Conservation (phyloP, 1,139 yeast species). For the Sugiyamaella grinbergsii region DNA sequence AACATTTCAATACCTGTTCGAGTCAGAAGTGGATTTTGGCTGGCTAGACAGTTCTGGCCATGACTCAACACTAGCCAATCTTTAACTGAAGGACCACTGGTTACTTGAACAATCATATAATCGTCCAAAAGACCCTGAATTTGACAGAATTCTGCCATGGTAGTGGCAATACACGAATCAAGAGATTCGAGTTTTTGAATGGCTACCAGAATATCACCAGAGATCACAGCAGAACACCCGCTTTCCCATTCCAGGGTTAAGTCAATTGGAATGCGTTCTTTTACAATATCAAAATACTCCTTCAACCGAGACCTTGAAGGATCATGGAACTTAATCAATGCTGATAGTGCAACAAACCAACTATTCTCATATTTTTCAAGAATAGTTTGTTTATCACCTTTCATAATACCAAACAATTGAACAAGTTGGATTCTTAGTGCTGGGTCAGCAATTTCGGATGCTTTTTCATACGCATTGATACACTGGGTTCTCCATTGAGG, state of each 20-base stretch:
- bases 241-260: slow-evolving; percentile 56
- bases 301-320: slow-evolving; percentile 50
- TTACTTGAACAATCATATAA: slow-evolving; percentile 38
- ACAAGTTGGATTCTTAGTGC: slow-evolving; percentile 26
- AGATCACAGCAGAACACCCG: slow-evolving; percentile 62
- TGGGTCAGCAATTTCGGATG: slow-evolving; percentile 24
- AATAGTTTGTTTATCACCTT: slow-evolving; percentile 59
- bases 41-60: slow-evolving; percentile 33
- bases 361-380: slow-evolving; percentile 46
- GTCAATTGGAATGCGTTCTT: slow-evolving; percentile 45
- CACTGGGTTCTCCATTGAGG: slow-evolving; percentile 34
- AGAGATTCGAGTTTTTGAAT: slow-evolving; percentile 62
- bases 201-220: slow-evolving; percentile 60
- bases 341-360: slow-evolving; percentile 16
- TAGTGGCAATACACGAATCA: slow-evolving; percentile 70
- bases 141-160: slow-evolving; percentile 63
- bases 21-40: slow-evolving; percentile 22
- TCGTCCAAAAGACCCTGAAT: slow-evolving; percentile 60
- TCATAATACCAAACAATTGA: slow-evolving; percentile 30
- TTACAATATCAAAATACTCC: slow-evolving; percentile 47
- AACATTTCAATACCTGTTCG: slow-evolving; percentile 34
- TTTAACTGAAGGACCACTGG: slow-evolving; percentile 20
- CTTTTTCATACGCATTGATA: slow-evolving; percentile 23
- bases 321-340: slow-evolving; percentile 60
- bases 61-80: slow-evolving; percentile 35